Evolutionary conservation across 352 stramenopile species (phyloP), one percentile per base, ranked within the genome.

Genomic region (Phytophthora pluvialis): DNA sequence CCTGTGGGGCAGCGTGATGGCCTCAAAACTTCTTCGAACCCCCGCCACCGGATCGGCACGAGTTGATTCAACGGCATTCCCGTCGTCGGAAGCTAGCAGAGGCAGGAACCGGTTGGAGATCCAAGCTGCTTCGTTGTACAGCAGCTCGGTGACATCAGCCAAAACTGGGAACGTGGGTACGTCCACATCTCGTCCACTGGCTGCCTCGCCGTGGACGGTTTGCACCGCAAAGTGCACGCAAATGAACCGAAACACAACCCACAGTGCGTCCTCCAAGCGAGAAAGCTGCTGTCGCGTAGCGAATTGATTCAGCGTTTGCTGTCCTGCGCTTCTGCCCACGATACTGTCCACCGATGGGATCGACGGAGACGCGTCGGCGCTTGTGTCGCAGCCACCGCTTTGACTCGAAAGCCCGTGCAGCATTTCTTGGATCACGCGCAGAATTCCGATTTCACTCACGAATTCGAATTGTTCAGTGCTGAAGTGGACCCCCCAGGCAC

Each of bases 11-110:
- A 52, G 38, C 4, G 61, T 57, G 25, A 98, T 86, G 8, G 97
- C 60, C 60, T 98, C 91, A 61, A 84, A 90, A 32, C 83, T 92
- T 44, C 83, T 54, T 42, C 81, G 58, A 18, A 81, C 58, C 21
- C 21, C 21, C 5, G 59, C 55, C 13, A 50, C 53, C 32, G 57
- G 44, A 0, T 33, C 40, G 10, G 40, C 7, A 42, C 46, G 8
- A 40, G 16, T 16, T 5, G 35, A 12, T 46, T 53, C 57, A 21
- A 18, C 13, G 5, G 12, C 7, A 0, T 58, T 64, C 3, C 42
- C 13, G 16, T 18, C 25, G 28, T 51, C 40, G 29, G 25, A 33
- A 15, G 16, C 38, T 38, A n/a, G 13, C 21, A 58, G 18, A 4
- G 59, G 39, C 2, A 73, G 9, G 16, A 67, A 72, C 5, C n/a